phyloP scores from a whole-genome alignment of 2,329 filamentous ascomycete genomes.

The Xylariaceae sp. region DNA sequence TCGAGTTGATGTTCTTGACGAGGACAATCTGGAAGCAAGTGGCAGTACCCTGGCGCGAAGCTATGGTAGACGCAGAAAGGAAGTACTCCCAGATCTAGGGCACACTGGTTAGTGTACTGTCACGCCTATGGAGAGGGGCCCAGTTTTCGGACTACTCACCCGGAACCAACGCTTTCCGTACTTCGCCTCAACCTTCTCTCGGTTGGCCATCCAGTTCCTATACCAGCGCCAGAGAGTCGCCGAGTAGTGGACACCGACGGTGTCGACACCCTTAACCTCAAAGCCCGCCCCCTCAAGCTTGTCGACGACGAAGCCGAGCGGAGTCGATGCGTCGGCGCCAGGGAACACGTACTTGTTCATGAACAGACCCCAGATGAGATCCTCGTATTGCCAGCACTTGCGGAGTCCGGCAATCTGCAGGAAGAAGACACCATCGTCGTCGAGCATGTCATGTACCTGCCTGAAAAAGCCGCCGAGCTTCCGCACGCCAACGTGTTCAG shows the following conservation, averaged over 20 bases:
- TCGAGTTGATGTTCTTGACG: conserved; percentile 79
- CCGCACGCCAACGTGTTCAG: conserved; percentile 93
- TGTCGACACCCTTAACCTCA: conserved; percentile 88
- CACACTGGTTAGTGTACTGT: conserved; percentile 7
- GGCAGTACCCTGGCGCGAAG: conserved; percentile 65
- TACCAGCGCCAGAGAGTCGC: conserved; percentile 98
- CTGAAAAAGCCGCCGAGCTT: conserved; percentile 74
- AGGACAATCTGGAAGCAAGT: conserved; percentile 73
- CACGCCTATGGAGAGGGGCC: no score
- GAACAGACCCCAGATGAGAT: conserved; percentile 95
- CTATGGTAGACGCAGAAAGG: conserved; percentile 68
- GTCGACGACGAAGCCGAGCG: conserved; percentile 79
- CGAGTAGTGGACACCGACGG: conserved; percentile 93
- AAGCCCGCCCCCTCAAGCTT: conserved; percentile 80
- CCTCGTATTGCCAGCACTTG: conserved; percentile 95
- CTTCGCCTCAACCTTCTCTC: conserved; percentile 86
- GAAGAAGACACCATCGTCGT: conserved; percentile 94
- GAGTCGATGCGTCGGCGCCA: conserved; percentile 90
- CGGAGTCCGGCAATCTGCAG: conserved; percentile 91
- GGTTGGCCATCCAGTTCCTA: conserved; percentile 94
- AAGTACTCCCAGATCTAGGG: conserved; percentile 68
- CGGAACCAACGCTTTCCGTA: conserved; percentile 95
- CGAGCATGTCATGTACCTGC: conserved; percentile 91
- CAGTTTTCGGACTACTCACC: conserved; percentile 46
- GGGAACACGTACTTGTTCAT: conserved; percentile 99